These are phyloP conservation scores for Eucalyptus polybractea DNA, from an alignment of 345 rosid species.

Conservation along the genomic window DNA sequence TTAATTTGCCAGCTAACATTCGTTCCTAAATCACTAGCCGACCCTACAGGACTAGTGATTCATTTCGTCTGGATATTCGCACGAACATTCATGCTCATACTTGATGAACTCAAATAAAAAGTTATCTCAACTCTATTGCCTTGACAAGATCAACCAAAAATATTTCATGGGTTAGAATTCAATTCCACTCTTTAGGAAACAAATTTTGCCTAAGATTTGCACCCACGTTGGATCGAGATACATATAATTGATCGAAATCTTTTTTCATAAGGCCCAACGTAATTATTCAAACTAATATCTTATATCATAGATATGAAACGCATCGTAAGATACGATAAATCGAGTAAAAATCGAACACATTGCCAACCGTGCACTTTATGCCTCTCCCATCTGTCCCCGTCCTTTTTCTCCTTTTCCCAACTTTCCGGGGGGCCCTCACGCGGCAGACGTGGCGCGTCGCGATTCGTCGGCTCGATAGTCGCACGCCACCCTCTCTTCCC, in stretches of 20 bases:
- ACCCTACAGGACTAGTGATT: not conserved
- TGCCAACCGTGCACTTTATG: not conserved
- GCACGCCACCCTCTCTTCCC: not conserved
- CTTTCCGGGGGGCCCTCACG: not conserved
- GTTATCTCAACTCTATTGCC: rapidly evolving
- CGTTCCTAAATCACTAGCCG: not conserved
- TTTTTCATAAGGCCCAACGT: not conserved
- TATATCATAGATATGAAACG: not conserved
- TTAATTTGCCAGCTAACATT: not conserved
- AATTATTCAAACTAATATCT: not conserved
- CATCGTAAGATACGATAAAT: not conserved
- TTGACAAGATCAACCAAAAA: not conserved
- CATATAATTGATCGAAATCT: not conserved
- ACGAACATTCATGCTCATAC: rapidly evolving
- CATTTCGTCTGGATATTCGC: not conserved
- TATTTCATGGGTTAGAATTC: rapidly evolving
- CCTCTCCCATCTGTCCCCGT: not conserved
- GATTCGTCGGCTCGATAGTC: not conserved
- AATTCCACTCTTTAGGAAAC: not conserved
- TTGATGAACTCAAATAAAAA: rapidly evolving
- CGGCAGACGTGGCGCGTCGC: not conserved
- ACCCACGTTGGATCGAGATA: not conserved
- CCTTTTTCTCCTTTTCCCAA: not conserved
- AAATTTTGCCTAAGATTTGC: not conserved
- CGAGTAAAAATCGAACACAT: not conserved